Evolutionary conservation across 352 stramenopile genomes (phyloP).

Genomic region (Globisporangium middletonii): DNA sequence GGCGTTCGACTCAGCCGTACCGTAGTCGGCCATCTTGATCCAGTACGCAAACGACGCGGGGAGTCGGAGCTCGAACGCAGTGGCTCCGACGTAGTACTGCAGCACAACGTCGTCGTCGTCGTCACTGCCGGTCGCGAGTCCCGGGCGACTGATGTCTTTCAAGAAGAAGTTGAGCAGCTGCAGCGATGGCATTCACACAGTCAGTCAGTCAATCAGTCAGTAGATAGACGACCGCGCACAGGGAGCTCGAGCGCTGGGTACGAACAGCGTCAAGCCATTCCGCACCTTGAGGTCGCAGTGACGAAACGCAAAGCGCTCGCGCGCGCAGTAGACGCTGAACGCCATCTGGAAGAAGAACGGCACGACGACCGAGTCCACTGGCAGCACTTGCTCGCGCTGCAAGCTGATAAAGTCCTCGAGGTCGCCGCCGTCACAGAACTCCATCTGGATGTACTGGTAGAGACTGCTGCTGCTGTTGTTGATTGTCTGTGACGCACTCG

Average conservation of each 20-base stretch:
- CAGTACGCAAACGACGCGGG: slow-evolving; percentile 66
- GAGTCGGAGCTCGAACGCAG: slow-evolving; percentile 50
- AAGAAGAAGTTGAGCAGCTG: slow-evolving; percentile 98
- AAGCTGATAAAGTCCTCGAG: slow-evolving; percentile 94
- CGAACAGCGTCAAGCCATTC: not conserved
- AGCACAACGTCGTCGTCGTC: slow-evolving; percentile 34
- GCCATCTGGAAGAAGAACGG: slow-evolving; percentile 97
- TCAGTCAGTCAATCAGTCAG: not conserved
- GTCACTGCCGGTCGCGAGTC: slow-evolving; percentile 11
- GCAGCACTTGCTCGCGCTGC: slow-evolving; percentile 60
- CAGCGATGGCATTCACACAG: not conserved
- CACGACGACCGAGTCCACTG: slow-evolving; percentile 41
- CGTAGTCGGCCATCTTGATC: slow-evolving; percentile 98
- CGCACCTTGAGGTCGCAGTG: slow-evolving; percentile 97
- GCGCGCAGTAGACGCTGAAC: slow-evolving; percentile 91
- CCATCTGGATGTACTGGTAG: slow-evolving; percentile 98
- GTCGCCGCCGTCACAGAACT: slow-evolving; percentile 95
- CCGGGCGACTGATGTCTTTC: slow-evolving; percentile 59
- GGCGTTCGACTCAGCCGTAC: slow-evolving; percentile 89
- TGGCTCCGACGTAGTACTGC: slow-evolving; percentile 56
- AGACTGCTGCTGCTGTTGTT: slow-evolving; percentile 17
- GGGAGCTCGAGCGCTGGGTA: slow-evolving; percentile 1
- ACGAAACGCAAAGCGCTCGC: slow-evolving; percentile 88
- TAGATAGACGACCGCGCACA: not conserved
- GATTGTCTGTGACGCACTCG: not conserved